These are phyloP conservation scores for Pseudogymnoascus sp. DNA, from an alignment of 2,329 filamentous ascomycete genomes.

Conservation along the genomic window DNA sequence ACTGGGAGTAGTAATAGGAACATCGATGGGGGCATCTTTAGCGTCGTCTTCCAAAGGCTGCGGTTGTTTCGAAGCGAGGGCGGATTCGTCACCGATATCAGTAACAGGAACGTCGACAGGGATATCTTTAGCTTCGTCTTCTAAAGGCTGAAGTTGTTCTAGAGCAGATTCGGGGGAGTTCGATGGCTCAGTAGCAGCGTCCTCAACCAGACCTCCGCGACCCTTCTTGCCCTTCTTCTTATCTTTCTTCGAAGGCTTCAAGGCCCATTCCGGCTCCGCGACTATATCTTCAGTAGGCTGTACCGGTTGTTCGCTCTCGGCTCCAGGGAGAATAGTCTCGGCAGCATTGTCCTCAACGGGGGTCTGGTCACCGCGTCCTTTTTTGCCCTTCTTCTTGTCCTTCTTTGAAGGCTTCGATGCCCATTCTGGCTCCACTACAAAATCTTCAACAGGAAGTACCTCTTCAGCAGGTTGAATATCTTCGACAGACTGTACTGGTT, in stretches of 20 bases:
- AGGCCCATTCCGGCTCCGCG: neutral
- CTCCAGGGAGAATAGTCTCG: neutral
- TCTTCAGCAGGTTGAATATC: neutral
- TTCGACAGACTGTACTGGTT: neutral
- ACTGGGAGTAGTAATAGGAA: neutral
- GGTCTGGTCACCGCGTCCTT: neutral
- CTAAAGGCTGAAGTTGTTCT: neutral
- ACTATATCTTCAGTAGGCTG: neutral
- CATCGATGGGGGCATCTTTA: neutral
- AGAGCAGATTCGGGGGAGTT: neutral
- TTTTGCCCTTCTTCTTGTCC: conserved; percentile 30
- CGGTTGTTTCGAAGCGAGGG: conserved; percentile 8
- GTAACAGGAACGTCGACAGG: neutral
- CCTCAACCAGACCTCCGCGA: neutral
- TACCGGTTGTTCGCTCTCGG: neutral
- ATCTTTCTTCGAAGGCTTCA: conserved; percentile 27
- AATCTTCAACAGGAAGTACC: neutral
- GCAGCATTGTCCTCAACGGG: neutral
- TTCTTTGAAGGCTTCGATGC: conserved; percentile 25
- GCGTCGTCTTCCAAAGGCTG: neutral
- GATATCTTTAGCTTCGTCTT: neutral
- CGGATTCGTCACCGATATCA: neutral
- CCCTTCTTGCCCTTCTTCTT: conserved; percentile 29
- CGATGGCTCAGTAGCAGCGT: neutral
- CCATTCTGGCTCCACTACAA: neutral